phyloP scores from a whole-genome alignment of 2,329 filamentous ascomycete species.

The Trichoderma sp. region DNA sequence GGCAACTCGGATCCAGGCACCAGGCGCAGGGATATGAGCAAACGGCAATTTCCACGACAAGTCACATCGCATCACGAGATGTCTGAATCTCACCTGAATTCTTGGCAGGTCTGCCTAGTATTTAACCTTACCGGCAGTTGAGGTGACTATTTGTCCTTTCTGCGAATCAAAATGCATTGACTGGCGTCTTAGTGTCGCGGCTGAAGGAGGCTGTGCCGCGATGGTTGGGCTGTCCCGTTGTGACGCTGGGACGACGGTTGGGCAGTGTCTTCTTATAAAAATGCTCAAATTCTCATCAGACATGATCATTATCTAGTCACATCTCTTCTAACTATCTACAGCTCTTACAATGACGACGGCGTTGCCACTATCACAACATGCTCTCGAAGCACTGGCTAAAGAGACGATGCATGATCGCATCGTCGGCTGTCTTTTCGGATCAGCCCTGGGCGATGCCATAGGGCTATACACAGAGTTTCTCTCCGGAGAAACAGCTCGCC shows the following conservation, averaged over 20 bases:
- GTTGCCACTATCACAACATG: slow-evolving; percentile 24
- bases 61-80: not conserved
- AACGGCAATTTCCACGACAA: not conserved
- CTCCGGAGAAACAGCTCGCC: slow-evolving; percentile 36
- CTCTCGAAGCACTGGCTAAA: slow-evolving; percentile 24
- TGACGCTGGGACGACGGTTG: not conserved
- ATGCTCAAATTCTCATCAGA: not conserved
- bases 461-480: slow-evolving; percentile 58
- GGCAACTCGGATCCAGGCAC: not conserved
- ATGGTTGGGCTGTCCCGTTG: not conserved
- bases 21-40: not conserved
- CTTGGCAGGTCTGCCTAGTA: not conserved
- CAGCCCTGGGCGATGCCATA: slow-evolving; percentile 55
- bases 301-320: not conserved
- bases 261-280: not conserved
- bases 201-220: slow-evolving; percentile 7
- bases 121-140: slow-evolving; percentile 3
- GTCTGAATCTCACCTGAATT: not conserved
- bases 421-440: slow-evolving; percentile 50
- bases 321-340: not conserved
- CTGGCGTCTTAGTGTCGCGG: not conserved
- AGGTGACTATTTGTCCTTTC: not conserved
- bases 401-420: slow-evolving; percentile 40
- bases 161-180: not conserved
- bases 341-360: not conserved